These are phyloP conservation scores for Ilyonectria mors-panacis DNA, from an alignment of 2,329 filamentous ascomycete species.

Conservation along the genomic window DNA sequence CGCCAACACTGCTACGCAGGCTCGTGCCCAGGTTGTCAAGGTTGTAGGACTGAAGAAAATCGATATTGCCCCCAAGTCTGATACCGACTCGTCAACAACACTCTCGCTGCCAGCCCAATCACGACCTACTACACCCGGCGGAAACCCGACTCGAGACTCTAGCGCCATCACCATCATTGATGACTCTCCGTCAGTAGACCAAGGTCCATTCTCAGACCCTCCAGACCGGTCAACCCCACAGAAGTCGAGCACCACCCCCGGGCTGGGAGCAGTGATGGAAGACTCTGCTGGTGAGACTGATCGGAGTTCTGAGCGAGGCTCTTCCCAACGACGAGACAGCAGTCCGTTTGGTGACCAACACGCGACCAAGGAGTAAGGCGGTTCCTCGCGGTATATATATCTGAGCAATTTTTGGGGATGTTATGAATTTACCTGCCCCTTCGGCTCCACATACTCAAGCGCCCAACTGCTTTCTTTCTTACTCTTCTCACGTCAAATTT, in stretches of 20 bases:
- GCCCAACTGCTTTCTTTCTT: slow-evolving; percentile 36
- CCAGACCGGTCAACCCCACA: slow-evolving; percentile 52
- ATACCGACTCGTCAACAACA: slow-evolving; percentile 51
- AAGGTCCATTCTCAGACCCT: slow-evolving; percentile 74
- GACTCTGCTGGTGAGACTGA: slow-evolving; percentile 60
- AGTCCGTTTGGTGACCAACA: slow-evolving; percentile 74
- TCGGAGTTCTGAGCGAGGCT: slow-evolving; percentile 44
- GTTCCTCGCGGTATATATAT: slow-evolving; percentile 30
- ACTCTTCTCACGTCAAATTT: slow-evolving; percentile 44
- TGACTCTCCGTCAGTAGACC: slow-evolving; percentile 64
- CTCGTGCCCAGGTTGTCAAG: slow-evolving; percentile 72
- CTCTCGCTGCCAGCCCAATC: slow-evolving; percentile 35
- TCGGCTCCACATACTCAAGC: slow-evolving; percentile 28
- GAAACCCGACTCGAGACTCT: slow-evolving; percentile 55
- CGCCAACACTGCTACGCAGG: slow-evolving; percentile 71
- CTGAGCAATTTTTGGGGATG: slow-evolving; percentile 33
- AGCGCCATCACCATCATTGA: slow-evolving; percentile 65
- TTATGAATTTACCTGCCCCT: slow-evolving; percentile 40
- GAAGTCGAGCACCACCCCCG: slow-evolving; percentile 57
- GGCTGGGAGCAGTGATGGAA: slow-evolving; percentile 70
- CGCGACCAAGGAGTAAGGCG: slow-evolving; percentile 64
- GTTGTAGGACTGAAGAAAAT: slow-evolving; percentile 68
- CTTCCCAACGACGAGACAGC: slow-evolving; percentile 50
- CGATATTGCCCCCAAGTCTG: slow-evolving; percentile 55
- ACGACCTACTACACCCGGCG: slow-evolving; percentile 41